Percentiles rank a stretch among this genome's conserved stretches.
These are phyloP conservation scores for Suhomyces sp. DNA, from an alignment of 805 yeast species.

Conservation along the genomic window DNA sequence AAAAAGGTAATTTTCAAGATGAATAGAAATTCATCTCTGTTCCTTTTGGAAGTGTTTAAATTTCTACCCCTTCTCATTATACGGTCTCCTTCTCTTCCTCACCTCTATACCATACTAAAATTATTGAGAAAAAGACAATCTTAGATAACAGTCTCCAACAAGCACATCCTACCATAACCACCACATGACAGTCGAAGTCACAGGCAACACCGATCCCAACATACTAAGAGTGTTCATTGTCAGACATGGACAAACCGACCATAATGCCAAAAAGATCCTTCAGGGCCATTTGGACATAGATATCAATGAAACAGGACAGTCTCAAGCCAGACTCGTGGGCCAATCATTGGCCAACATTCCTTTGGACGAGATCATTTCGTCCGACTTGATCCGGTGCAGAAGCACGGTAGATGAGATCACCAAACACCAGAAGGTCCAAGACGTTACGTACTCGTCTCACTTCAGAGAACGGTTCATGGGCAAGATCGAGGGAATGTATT, in stretches of 20 bases:
- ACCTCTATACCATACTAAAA: no score
- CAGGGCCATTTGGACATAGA: conserved; percentile 78
- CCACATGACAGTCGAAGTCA: conserved; percentile 17
- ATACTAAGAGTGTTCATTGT: conserved; percentile 57
- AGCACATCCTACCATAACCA: no score
- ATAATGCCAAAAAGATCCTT: conserved; percentile 63
- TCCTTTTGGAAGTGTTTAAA: no score
- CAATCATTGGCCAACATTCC: conserved; percentile 34
- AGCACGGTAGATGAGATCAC: conserved; percentile 54
- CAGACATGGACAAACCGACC: conserved; percentile 84
- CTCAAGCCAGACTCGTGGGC: conserved; percentile 62
- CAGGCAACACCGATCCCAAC: conserved; percentile 33
- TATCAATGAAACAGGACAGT: conserved; percentile 58
- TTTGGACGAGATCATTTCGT: conserved; percentile 49
- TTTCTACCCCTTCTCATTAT: no score
- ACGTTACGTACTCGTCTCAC: conserved; percentile 32
- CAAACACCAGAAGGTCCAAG: conserved; percentile 18
- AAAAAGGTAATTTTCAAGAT: no score
- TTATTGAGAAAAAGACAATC: no score
- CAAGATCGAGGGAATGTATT: conserved; percentile 66
- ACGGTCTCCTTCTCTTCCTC: no score
- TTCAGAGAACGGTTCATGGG: conserved; percentile 82
- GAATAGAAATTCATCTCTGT: no score
- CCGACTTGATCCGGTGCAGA: conserved; percentile 59
- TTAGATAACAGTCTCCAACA: no score